Evolutionary conservation across 192 early-diverging fungal genomes (phyloP).

Genomic region (Allomyces macrogynus): DNA sequence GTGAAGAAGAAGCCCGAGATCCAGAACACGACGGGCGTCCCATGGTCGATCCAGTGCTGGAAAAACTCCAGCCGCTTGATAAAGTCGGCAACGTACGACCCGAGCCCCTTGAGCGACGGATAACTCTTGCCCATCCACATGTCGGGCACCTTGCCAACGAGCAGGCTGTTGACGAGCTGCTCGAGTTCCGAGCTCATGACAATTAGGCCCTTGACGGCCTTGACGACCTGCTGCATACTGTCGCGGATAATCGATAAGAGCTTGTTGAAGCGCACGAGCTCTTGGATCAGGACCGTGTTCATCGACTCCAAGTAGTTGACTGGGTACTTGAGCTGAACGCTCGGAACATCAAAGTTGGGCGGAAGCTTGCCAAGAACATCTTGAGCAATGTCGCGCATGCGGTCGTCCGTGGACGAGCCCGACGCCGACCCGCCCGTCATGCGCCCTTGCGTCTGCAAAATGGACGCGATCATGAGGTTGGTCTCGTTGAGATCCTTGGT

Average conservation of each 20-base stretch:
- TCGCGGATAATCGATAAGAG: conserved; percentile 32
- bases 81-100: conserved; percentile 30
- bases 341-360: conserved; percentile 23
- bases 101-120: conserved; percentile 38
- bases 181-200: conserved; percentile 41
- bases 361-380: conserved; percentile 31
- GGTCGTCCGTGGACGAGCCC: conserved; percentile 34
- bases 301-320: conserved; percentile 41
- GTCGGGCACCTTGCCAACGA: conserved; percentile 27
- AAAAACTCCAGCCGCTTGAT: conserved; percentile 31
- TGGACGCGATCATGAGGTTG: conserved; percentile 25
- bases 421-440: conserved; percentile 11
- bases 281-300: conserved; percentile 46
- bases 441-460: conserved; percentile 28
- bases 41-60: conserved; percentile 30
- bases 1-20: conserved; percentile 49
- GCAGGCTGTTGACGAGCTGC: conserved; percentile 35
- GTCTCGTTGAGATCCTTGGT: conserved; percentile 37
- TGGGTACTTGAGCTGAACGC: conserved; percentile 24
- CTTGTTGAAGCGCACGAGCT: conserved; percentile 41
- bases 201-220: conserved; percentile 37
- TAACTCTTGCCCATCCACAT: conserved; percentile 42
- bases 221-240: conserved; percentile 36
- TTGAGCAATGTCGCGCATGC: conserved; percentile 29
- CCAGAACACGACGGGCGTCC: conserved; percentile 34